Evolutionary conservation across 176 grass and related monocot species (phyloP).

Genomic region (Oropetium thomaeum): DNA sequence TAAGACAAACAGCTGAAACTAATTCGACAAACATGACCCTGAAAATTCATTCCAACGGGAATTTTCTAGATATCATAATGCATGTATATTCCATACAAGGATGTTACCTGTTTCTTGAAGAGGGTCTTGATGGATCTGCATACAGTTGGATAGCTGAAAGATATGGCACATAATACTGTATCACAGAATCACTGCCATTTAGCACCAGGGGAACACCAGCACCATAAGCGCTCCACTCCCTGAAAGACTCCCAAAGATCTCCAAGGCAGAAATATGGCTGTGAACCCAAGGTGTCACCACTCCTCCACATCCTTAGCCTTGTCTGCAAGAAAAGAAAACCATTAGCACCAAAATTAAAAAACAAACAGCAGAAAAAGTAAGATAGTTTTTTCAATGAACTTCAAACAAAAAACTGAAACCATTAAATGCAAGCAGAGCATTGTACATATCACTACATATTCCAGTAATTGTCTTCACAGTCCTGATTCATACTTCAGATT

Average conservation of each 20-base stretch:
- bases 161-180: conserved; percentile 95
- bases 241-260: conserved; percentile 94
- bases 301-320: conserved; percentile 49
- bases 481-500: not conserved
- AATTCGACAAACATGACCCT: not conserved
- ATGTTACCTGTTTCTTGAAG: conserved; percentile 59
- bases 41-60: not conserved
- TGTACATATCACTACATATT: conserved; percentile 2
- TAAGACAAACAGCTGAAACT: not conserved
- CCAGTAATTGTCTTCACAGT: not conserved
- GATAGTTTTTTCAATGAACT: not conserved
- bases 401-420: not conserved
- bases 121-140: conserved; percentile 47
- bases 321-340: conserved; percentile 33
- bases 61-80: not conserved
- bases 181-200: conserved; percentile 71
- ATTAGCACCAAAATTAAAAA: not conserved
- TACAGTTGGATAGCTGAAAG: conserved; percentile 91
- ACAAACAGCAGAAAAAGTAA: not conserved
- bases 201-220: conserved; percentile 86
- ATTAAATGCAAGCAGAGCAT: not conserved
- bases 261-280: conserved; percentile 69
- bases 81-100: not conserved
- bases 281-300: conserved; percentile 36
- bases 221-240: conserved; percentile 97